Evolutionary conservation across 371 early-diverging fungal genomes (phyloP), one percentile per base, ranked within the genome.

Genomic region (Mucor lusitanicus): DNA sequence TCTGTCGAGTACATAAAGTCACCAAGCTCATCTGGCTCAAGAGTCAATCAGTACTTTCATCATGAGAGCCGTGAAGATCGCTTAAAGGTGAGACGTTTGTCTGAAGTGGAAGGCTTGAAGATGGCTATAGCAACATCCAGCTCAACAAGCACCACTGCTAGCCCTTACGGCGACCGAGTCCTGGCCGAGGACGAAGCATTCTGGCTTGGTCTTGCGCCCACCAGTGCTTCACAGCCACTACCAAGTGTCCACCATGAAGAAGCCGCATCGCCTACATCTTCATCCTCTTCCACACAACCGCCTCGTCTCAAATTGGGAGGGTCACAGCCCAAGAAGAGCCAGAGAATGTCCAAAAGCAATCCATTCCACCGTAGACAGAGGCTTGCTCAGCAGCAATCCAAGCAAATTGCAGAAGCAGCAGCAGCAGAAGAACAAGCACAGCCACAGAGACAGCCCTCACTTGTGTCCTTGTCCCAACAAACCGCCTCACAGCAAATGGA

Each of bases 171-270:
- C 5, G 9, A 57, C 17, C 25, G 50, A 7, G 28, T 23, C 19
- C 19, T 69, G 3, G 54, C 70, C 19, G 65, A 64, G 46, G 70
- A 69, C 28, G 65, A 69, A 28, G 61, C 65, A 7, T 69, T 69
- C 23, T 69, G 70, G 70, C 28, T 69, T 1, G 59, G 48, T 25
- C 15, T 61, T 0, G 6, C 64, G 17, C 28, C 63, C 30, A 61
- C 30, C 15, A 40, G 40, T 54, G 42, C 37, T 5, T 55, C 64
- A 21, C 63, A 63, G 19, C 63, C 63, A 23, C 25, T 39, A 1
- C 37, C 63, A 3, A 50, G 19, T 12, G 27, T 53, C 13, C 15
- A 13, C 13, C 53, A 27, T 13, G 25, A 53, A 53, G 28, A 27
- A 1, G 4, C 39, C 27, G 13, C 37, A 23, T 32, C 48, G 4